Evolutionary conservation across 2,329 filamentous ascomycete species (phyloP).

Genomic region (Trichoderma sp.): DNA sequence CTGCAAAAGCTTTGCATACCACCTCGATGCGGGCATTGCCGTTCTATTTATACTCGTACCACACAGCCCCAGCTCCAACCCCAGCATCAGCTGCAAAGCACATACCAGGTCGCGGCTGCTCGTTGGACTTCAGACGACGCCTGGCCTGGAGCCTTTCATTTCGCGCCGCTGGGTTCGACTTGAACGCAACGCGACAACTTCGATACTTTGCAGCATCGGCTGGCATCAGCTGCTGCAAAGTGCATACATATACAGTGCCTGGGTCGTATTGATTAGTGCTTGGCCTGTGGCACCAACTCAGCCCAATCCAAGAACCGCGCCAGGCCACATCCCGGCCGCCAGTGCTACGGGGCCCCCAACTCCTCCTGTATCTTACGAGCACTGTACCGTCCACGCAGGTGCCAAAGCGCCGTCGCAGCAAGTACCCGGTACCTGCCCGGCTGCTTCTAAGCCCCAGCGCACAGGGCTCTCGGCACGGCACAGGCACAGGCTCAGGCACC

Average conservation of each 20-base stretch:
- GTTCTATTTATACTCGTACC: background rate
- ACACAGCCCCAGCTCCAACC: background rate
- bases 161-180: constrained; percentile 10
- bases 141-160: constrained; percentile 24
- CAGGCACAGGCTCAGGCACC: constrained; percentile 17
- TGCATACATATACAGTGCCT: background rate
- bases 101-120: background rate
- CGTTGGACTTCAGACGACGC: background rate
- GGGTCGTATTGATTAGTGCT: background rate
- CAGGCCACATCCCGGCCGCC: constrained; percentile 14
- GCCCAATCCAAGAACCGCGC: background rate
- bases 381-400: background rate
- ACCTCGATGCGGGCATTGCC: background rate
- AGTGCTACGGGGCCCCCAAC: constrained; percentile 19
- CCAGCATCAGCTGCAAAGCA: background rate
- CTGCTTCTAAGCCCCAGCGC: constrained; percentile 8
- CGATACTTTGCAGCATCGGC: background rate
- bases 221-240: background rate
- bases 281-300: background rate
- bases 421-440: background rate
- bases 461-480: constrained; percentile 8
- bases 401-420: background rate
- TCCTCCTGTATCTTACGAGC: constrained; percentile 10
- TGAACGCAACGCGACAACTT: background rate
- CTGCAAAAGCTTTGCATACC: background rate